phyloP scores from a whole-genome alignment of 768 basidiomycete genomes.

The Pilatotrama ljubarskyi region DNA sequence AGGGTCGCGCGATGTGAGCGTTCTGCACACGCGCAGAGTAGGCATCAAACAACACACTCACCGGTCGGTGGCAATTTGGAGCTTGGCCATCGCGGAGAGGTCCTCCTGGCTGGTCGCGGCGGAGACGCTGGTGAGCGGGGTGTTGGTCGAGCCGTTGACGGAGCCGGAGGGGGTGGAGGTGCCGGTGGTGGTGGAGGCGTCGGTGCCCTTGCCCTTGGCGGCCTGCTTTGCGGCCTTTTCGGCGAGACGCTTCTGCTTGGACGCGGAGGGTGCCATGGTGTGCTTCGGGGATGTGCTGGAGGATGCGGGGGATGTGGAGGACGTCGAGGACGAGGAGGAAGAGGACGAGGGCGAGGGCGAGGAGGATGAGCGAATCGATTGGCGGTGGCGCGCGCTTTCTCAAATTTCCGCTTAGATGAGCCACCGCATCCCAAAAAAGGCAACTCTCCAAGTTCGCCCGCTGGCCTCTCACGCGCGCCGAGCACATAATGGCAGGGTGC shows the following conservation, averaged over 20 bases:
- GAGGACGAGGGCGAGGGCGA: neutral
- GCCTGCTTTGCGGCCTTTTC: slow-evolving; percentile 89
- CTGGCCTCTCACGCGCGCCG: neutral
- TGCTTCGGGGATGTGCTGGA: neutral
- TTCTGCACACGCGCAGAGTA: no score
- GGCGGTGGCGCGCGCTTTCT: slow-evolving; percentile 13
- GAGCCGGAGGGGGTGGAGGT: slow-evolving; percentile 68
- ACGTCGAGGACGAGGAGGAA: neutral
- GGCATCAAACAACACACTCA: slow-evolving; percentile 37
- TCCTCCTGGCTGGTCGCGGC: slow-evolving; percentile 83
- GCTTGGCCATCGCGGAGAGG: slow-evolving; percentile 82
- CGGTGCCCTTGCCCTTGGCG: slow-evolving; percentile 48
- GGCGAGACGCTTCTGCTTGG: slow-evolving; percentile 91
- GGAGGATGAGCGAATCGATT: slow-evolving; percentile 18
- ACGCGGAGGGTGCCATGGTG: slow-evolving; percentile 62
- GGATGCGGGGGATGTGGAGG: neutral
- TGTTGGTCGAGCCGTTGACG: slow-evolving; percentile 63
- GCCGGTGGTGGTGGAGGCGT: slow-evolving; percentile 47
- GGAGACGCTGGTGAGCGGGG: slow-evolving; percentile 81
- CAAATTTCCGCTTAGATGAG: slow-evolving; percentile 29
- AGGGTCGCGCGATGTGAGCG: slow-evolving; percentile 3
- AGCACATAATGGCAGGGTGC: neutral
- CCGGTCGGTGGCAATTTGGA: slow-evolving; percentile 90
- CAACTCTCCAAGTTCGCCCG: slow-evolving; percentile 7
- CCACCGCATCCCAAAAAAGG: slow-evolving; percentile 9